phyloP scores from a whole-genome alignment of 2,329 filamentous ascomycete genomes.

The Teratosphaeria nubilosa region DNA sequence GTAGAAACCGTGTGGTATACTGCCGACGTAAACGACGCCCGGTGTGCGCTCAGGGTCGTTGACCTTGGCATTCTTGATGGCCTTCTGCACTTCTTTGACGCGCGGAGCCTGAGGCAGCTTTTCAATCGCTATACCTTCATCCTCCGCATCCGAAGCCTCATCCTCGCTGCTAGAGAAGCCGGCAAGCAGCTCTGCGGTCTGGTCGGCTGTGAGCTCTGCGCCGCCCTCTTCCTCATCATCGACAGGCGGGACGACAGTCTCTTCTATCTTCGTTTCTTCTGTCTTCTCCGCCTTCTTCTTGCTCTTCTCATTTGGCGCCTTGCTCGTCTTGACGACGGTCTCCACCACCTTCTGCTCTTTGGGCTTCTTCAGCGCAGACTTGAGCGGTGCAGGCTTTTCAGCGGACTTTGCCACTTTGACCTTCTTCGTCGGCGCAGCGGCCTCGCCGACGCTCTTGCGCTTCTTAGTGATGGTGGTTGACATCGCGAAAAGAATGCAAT shows the following conservation, averaged over 20 bases:
- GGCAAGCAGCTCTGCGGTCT: constrained; percentile 41
- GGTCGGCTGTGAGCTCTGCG: constrained; percentile 30
- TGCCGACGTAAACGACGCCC: constrained; percentile 81
- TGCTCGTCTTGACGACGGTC: constrained; percentile 3
- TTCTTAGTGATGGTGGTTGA: constrained; percentile 23
- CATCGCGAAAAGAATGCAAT: constrained; percentile 10
- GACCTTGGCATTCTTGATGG: constrained; percentile 39
- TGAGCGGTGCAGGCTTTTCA: constrained; percentile 20
- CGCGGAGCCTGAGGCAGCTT: constrained; percentile 25
- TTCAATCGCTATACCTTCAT: constrained; percentile 30
- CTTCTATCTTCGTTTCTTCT: constrained; percentile 6
- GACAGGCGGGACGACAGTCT: constrained; percentile 3
- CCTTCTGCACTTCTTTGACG: constrained; percentile 25
- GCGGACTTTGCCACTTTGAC: constrained; percentile 23
- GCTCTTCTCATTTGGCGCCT: constrained; percentile 1
- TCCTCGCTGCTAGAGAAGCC: constrained; percentile 41
- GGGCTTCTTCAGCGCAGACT: constrained; percentile 24
- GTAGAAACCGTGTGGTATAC: constrained; percentile 92
- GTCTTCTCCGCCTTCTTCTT: not conserved
- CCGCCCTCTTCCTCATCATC: constrained; percentile 22
- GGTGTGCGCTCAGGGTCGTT: constrained; percentile 46
- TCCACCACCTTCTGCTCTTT: constrained; percentile 2
- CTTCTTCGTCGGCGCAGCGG: constrained; percentile 23
- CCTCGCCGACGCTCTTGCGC: constrained; percentile 26
- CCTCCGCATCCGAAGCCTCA: constrained; percentile 28